Conservation (phyloP, 345 rosid genomes). For the Theobroma cacao region DNA sequence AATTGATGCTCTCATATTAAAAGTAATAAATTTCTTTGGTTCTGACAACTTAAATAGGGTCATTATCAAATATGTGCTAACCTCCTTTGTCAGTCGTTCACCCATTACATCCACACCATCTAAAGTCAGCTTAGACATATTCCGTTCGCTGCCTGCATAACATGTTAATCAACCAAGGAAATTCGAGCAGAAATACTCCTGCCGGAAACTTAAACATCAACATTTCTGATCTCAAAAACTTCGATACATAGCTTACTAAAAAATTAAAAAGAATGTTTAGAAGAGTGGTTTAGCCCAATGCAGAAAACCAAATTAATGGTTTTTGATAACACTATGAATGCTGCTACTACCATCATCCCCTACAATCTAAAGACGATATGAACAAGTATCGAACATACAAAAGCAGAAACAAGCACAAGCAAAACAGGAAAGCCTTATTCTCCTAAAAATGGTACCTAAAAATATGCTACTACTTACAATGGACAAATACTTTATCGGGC, state of each 20-base stretch:
- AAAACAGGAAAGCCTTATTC: neutral
- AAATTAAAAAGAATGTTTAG: neutral
- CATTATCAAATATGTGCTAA: conserved; percentile 45
- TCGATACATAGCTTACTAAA: conserved; percentile 61
- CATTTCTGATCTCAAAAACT: conserved; percentile 63
- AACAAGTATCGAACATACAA: neutral
- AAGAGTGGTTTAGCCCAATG: neutral
- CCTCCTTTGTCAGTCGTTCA: conserved; percentile 86
- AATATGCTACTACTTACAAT: conserved; percentile 57
- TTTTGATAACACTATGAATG: neutral
- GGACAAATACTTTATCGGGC: conserved; percentile 82
- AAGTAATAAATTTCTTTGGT: neutral
- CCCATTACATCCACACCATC: conserved; percentile 99
- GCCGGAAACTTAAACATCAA: neutral
- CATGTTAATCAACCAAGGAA: neutral
- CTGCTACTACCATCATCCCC: neutral
- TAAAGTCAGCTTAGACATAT: conserved; percentile 53
- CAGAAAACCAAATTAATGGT: neutral
- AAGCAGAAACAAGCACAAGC: neutral
- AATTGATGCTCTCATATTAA: neutral
- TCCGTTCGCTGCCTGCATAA: conserved; percentile 76
- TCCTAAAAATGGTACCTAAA: neutral
- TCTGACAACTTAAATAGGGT: neutral
- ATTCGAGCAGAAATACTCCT: neutral
- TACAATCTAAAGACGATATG: neutral